Percentiles rank a stretch among this genome's conserved stretches.
phyloP scores from a whole-genome alignment of 2,329 filamentous ascomycete genomes.

The Colletotrichum costaricense region DNA sequence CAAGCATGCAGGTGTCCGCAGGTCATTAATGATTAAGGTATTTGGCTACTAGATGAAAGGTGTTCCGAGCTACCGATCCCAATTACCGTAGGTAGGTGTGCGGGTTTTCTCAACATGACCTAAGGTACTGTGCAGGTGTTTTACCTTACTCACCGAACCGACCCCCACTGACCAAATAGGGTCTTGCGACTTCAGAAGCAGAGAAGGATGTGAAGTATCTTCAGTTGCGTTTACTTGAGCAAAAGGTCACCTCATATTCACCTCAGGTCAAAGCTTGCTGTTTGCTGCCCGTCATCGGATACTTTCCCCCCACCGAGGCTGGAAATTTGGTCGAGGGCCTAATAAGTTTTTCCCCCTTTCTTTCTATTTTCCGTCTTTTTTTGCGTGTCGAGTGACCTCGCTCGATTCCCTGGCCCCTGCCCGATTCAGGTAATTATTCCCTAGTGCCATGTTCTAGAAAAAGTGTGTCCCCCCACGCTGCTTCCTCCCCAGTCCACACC shows the following conservation, averaged over 20 bases:
- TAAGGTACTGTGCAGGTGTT: too few species aligned
- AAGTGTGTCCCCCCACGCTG: constrained; percentile 33
- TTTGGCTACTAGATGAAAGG: background rate
- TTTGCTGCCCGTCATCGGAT: constrained; percentile 12
- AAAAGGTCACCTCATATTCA: background rate
- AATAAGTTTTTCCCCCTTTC: background rate
- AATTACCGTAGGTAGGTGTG: background rate
- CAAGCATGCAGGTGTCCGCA: background rate
- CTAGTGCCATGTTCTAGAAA: constrained; percentile 35
- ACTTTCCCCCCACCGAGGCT: constrained; percentile 13
- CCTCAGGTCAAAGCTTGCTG: background rate
- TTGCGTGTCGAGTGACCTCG: constrained; percentile 31
- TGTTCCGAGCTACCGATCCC: background rate
- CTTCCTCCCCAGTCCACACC: background rate
- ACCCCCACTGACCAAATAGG: background rate
- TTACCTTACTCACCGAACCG: background rate
- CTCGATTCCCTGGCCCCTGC: constrained; percentile 12
- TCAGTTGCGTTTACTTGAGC: background rate
- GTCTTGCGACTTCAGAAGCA: background rate
- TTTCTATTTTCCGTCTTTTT: constrained; percentile 2
- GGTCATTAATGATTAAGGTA: background rate
- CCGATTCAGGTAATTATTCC: constrained; percentile 35
- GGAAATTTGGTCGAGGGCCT: background rate
- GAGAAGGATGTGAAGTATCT: background rate
- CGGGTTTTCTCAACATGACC: background rate